These are phyloP conservation scores for Teunomyces kruisii DNA, from an alignment of 805 yeast genomes.

Conservation along the genomic window DNA sequence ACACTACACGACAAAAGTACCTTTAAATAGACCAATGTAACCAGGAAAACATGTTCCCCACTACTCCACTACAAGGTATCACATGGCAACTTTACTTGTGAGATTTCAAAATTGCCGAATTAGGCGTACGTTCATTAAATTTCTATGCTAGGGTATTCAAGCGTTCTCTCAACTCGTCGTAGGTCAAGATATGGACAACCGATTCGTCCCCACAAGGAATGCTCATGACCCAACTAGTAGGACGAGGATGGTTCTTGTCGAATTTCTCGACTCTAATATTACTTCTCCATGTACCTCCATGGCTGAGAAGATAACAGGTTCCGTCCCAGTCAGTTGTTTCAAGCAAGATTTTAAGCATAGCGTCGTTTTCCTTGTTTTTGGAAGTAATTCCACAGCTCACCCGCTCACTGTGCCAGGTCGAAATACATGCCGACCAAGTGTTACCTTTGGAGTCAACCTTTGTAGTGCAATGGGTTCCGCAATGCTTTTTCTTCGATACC, in stretches of 20 bases:
- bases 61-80: too few relatives aligned
- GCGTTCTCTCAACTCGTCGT: not conserved
- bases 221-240: not conserved
- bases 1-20: too few relatives aligned
- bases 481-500: not conserved
- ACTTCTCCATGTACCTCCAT: conserved; percentile 2
- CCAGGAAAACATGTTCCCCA: too few relatives aligned
- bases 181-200: not conserved
- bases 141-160: not conserved
- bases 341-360: not conserved
- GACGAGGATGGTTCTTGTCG: not conserved
- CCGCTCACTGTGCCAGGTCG: conserved; percentile 2
- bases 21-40: too few relatives aligned
- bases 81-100: too few relatives aligned
- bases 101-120: too few relatives aligned
- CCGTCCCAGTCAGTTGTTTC: not conserved
- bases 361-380: not conserved
- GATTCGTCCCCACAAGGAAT: conserved; percentile 1
- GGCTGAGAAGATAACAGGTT: not conserved
- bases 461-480: not conserved
- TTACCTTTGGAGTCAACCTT: not conserved
- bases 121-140: too few relatives aligned
- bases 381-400: not conserved
- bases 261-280: not conserved
- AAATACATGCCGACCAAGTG: not conserved